Conservation (phyloP, 2,329 filamentous ascomycete species). For the Fusarium abutilonis region DNA sequence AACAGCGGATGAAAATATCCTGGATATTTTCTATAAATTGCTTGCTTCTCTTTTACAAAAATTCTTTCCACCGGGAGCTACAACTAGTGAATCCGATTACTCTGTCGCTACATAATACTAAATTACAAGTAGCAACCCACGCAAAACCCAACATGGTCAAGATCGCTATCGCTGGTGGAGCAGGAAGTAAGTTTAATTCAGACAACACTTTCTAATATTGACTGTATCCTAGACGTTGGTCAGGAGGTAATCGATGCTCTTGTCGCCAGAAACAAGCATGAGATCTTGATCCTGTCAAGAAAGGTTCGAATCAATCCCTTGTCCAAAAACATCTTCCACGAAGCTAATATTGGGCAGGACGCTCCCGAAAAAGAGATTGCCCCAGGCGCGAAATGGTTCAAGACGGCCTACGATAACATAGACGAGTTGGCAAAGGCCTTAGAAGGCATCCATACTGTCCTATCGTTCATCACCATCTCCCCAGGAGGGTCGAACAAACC, state of each 20-base stretch:
- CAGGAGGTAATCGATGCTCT: conserved; percentile 63
- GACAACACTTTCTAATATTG: background rate
- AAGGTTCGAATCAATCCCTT: conserved; percentile 47
- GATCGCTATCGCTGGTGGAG: conserved; percentile 39
- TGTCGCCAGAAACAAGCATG: conserved; percentile 59
- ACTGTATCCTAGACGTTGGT: conserved; percentile 57
- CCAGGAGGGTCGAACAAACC: conserved; percentile 43
- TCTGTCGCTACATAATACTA: too few relatives aligned
- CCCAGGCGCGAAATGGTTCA: conserved; percentile 18
- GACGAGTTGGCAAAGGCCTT: conserved; percentile 52
- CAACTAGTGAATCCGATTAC: background rate
- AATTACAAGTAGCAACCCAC: background rate
- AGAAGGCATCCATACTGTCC: conserved; percentile 60
- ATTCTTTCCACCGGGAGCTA: background rate
- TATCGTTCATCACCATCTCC: conserved; percentile 59
- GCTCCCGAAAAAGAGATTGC: conserved; percentile 6
- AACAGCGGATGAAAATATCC: conserved; percentile 3
- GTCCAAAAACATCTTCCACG: fast-evolving
- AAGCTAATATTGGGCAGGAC: conserved; percentile 15
- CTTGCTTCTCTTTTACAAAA: background rate
- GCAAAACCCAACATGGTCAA: conserved; percentile 36
- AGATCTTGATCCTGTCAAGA: conserved; percentile 62
- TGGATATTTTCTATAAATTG: background rate
- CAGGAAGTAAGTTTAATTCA: conserved; percentile 25
- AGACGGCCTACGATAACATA: conserved; percentile 49